A percentile compares a stretch with the other conserved stretches of the same genome.
Evolutionary conservation across 257 asterid species (phyloP).

Genomic region (Ajuga chamaepitys): DNA sequence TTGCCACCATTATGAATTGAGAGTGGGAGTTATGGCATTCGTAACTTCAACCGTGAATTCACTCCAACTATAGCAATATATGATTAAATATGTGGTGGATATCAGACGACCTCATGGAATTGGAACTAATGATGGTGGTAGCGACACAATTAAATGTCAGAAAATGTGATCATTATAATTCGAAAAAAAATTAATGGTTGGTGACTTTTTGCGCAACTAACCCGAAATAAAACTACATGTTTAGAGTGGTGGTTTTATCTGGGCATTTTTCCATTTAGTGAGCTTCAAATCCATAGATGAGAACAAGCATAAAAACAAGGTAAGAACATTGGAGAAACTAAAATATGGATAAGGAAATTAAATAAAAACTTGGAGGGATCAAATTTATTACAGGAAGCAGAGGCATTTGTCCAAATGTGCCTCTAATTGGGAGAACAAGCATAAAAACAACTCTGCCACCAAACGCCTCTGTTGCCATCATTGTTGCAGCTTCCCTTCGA

Average conservation of each 20-base stretch:
- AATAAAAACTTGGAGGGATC: background rate
- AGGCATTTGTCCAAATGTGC: conserved; percentile 29
- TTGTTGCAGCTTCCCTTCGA: conserved; percentile 52
- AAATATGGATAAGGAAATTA: background rate
- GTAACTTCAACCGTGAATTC: too few relatives aligned
- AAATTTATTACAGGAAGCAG: conserved; percentile 40
- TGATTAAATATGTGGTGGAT: too few relatives aligned
- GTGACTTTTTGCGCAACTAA: too few relatives aligned
- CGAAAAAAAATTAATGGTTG: too few relatives aligned
- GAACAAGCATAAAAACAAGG: background rate
- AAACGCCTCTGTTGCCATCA: conserved; percentile 84
- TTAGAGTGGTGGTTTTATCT: conserved; percentile 44
- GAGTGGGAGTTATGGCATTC: too few relatives aligned
- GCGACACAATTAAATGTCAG: too few relatives aligned
- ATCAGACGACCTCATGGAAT: too few relatives aligned
- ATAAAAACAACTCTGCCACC: conserved; percentile 68
- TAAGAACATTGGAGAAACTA: background rate
- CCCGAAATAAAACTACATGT: too few relatives aligned
- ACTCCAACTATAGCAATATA: too few relatives aligned
- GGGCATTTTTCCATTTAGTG: conserved; percentile 71
- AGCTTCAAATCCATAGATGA: conserved; percentile 22
- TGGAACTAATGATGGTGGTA: too few relatives aligned
- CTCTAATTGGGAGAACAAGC: background rate
- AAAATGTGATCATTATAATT: too few relatives aligned
- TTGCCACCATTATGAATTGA: too few relatives aligned